Base-by-base conservation (phyloP, 1,284 basidiomycete species). In the Spongiforma sp. region DNA sequence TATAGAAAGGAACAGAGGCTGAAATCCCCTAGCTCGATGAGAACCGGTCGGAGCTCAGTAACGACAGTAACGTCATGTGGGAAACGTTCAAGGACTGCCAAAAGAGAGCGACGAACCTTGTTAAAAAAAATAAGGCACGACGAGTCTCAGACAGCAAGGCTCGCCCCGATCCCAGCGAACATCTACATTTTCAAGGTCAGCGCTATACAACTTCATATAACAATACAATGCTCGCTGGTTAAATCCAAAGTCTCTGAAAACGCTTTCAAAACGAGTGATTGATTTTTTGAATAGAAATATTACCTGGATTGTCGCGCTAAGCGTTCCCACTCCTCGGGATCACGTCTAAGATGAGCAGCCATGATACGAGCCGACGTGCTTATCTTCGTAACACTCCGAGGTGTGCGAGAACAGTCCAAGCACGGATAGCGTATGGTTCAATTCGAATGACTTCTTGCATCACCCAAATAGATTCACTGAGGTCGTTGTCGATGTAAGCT, bases 401-500 rank as follows among this genome's bases (percentile, higher is more conserved):
- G n/a, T 69, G 69, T 26, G 70, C 65, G 1, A 67, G 65, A 57
- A 95, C 93, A 12, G 88, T 86, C 96, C 96, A 98, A 0, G 96
- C 94, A 6, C 88, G 80, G 7, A 86, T 83, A 12, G 95, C 93
- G 37, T 92, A 88, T 3, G 96, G 95, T 75, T 99, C 96, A 62
- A 96, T 95, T 12, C 94, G 88, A 63, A 99, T 95, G 67, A 98
- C 93, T 74, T 99, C 94, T 73, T 93, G 89, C 84, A 96, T 93
- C 53, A 91, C 86, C 28, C 87, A 84, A 39, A 95, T 90, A 1
- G 95, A 91, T 68, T 90, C 85, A 2, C 84, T 79, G 24, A 90
- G 81, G 65, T 94, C 80, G 59, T 82, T 85, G 69, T 92, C 88
- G 58, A 96, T 88, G 76, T 94, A 98, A 2, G 91, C 91, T 71